phyloP scores from a whole-genome alignment of 768 basidiomycete species.

The Boletus vermiculosoides region DNA sequence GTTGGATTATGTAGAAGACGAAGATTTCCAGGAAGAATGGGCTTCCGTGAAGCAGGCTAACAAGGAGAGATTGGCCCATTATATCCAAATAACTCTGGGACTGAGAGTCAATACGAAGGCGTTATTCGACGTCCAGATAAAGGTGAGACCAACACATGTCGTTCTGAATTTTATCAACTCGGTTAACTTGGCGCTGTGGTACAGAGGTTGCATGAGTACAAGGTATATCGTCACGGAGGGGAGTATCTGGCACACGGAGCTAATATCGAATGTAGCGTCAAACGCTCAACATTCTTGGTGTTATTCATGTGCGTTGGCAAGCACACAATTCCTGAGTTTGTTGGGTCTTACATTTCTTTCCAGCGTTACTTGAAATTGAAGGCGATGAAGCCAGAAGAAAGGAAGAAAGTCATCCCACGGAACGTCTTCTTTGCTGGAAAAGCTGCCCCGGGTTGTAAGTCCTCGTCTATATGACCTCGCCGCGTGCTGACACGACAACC shows the following conservation, averaged over 20 bases:
- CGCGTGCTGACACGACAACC: slow-evolving; percentile 4
- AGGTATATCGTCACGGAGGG: slow-evolving; percentile 41
- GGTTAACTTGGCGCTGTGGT: slow-evolving; percentile 7
- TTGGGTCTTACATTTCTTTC: not conserved
- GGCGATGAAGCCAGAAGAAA: slow-evolving; percentile 70
- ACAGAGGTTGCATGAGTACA: slow-evolving; percentile 90
- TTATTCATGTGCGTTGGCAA: slow-evolving; percentile 64
- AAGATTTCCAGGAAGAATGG: slow-evolving; percentile 77
- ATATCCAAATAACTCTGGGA: slow-evolving; percentile 71
- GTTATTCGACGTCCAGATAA: slow-evolving; percentile 91
- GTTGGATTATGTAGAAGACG: slow-evolving; percentile 67
- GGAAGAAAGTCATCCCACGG: slow-evolving; percentile 78
- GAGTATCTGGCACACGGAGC: not conserved
- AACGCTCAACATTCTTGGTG: slow-evolving; percentile 89
- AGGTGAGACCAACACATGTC: slow-evolving; percentile 40
- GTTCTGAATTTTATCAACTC: not conserved
- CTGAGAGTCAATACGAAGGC: slow-evolving; percentile 70
- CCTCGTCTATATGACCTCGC: not conserved
- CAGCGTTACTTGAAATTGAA: slow-evolving; percentile 84
- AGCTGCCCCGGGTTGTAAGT: slow-evolving; percentile 87
- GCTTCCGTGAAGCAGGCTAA: slow-evolving; percentile 83
- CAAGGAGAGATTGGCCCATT: slow-evolving; percentile 82
- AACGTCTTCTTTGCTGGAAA: slow-evolving; percentile 99
- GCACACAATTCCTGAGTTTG: not conserved
- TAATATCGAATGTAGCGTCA: slow-evolving; percentile 59